Conservation (phyloP, 495 filamentous ascomycete genomes). For the Penicillium samsonianum region DNA sequence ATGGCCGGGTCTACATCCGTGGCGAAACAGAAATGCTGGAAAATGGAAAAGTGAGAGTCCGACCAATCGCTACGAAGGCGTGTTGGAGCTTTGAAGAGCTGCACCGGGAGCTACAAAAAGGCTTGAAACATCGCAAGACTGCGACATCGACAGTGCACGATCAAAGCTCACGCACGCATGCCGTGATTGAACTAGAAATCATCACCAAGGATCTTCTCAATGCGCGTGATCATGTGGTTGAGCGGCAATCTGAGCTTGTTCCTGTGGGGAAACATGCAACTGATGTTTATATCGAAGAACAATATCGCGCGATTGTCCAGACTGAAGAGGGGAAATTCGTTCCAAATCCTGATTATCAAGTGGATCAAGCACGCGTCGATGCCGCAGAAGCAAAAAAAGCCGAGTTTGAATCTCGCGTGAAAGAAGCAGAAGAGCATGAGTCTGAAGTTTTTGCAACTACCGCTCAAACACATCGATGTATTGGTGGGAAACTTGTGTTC, state of each 20-base stretch:
- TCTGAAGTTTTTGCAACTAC: conserved; percentile 8
- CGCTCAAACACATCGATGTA: conserved; percentile 10
- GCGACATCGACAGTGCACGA: conserved; percentile 28
- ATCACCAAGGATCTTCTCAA: conserved; percentile 19
- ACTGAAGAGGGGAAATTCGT: conserved; percentile 20
- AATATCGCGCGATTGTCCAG: conserved; percentile 9
- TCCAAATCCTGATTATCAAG: conserved; percentile 20
- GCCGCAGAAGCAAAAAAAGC: conserved; percentile 27
- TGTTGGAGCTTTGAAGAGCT: conserved; percentile 32
- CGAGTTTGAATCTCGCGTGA: conserved; percentile 24
- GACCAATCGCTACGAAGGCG: conserved; percentile 21
- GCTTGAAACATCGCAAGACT: conserved; percentile 20
- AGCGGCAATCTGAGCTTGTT: conserved; percentile 28
- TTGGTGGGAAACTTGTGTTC: conserved; percentile 31
- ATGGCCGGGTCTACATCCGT: conserved; percentile 22
- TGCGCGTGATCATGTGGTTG: conserved; percentile 23
- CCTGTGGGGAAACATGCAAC: conserved; percentile 31
- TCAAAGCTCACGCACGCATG: conserved; percentile 33
- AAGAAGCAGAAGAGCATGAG: conserved; percentile 20
- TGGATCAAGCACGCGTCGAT: conserved; percentile 26
- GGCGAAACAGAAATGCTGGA: conserved; percentile 30
- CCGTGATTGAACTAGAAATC: conserved; percentile 29
- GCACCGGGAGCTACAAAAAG: conserved; percentile 12
- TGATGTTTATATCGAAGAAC: conserved; percentile 29
- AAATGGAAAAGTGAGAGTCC: conserved; percentile 27